Base-by-base conservation (phyloP, 2,329 filamentous ascomycete species). In the Colletotrichum lindemuthianum region DNA sequence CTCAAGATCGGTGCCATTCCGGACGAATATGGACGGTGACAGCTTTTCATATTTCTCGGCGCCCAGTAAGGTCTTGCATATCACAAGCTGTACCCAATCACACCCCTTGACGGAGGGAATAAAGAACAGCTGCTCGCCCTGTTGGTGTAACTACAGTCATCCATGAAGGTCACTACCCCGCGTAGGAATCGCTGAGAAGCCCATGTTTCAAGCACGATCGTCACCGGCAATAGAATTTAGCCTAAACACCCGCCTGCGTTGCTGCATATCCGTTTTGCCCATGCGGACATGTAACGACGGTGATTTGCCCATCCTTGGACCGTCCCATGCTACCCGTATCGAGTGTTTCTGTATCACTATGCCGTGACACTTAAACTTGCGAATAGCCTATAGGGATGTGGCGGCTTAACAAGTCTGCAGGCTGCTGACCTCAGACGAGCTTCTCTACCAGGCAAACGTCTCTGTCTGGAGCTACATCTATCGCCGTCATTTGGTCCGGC, bases 171-270 rank as follows among this genome's bases (percentile, higher is more conserved):
- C 24, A 24, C 24, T 24, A 57, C 63, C 63, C 63, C 63, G 63
- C 58, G 63, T 56, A 36, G 1, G 5, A 57, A 48, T 15, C 41
- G 15, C 36, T 36, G 24, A 7, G 11, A 7, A 52, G 47, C 57
- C 51, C 58, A 56, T 48, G 50, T 52, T 32, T 40, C 10, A 48
- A 53, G 32, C 32, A 52, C 32, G 51, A 57, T 53, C 45, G 52
- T 8, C 11, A 16, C 51, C 58, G 58, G 63, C 58, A 61, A 57
- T 57, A 65, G 40, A 12, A 61, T 63, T 65, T 63, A 65, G 63
- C 58, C 63, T 65, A 47, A 63, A 61, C 24, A 6, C 7, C 15
- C 16, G 9, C 8, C 13, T 34, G 10, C 11, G n/a, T 40, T 40
- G 15, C 37, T 6, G 11, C 55, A 58, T 41, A 41, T 49, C 59